phyloP scores from a whole-genome alignment of 345 rosid genomes.

The Tarenaya hassleriana region DNA sequence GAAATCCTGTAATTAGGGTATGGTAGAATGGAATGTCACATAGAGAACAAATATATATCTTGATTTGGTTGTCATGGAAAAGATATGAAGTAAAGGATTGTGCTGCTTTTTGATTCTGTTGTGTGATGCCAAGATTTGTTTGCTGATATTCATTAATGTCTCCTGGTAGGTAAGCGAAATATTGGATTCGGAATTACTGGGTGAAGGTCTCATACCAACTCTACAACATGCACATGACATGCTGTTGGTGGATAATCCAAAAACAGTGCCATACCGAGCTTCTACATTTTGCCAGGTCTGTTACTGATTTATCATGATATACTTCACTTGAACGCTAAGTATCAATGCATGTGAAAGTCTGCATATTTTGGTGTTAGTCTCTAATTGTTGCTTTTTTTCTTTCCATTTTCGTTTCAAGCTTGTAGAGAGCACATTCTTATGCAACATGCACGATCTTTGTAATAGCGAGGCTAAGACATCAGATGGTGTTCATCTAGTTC shows the following conservation, averaged over 20 bases:
- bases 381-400: conserved; percentile 1
- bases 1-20: too few relatives aligned
- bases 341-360: not conserved
- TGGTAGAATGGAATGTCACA: not conserved
- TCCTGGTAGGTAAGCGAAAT: conserved; percentile 75
- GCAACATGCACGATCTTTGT: conserved; percentile 60
- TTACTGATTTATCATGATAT: not conserved
- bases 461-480: conserved; percentile 42
- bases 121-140: not conserved
- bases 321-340: not conserved
- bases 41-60: too few relatives aligned
- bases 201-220: conserved; percentile 94
- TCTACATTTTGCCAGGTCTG: conserved; percentile 83
- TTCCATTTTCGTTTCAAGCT: conserved; percentile 34
- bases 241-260: conserved; percentile 71
- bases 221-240: conserved; percentile 83
- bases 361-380: not conserved
- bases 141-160: not conserved
- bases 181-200: conserved; percentile 86
- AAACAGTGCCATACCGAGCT: conserved; percentile 69
- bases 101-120: conserved; percentile 1
- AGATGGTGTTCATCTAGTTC: conserved; percentile 63
- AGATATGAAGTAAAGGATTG: not conserved
- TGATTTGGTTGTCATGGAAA: too few relatives aligned
- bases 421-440: conserved; percentile 62